Conservation (phyloP, 768 basidiomycete species). For the Serendipita vermifera region DNA sequence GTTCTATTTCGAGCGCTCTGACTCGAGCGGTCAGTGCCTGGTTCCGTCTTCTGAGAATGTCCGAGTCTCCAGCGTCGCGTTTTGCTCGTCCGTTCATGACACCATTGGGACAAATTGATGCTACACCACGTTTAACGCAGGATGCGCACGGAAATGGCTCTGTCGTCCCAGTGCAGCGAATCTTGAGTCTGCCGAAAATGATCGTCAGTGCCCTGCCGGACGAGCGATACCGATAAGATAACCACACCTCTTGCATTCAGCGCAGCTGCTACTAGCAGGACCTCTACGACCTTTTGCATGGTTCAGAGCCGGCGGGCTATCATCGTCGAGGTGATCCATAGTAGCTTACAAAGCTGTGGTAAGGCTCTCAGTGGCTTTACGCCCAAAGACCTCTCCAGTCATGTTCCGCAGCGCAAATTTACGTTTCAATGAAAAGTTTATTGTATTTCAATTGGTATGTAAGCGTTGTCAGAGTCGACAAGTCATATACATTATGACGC, state of each 20-base stretch:
- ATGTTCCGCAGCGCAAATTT: no score
- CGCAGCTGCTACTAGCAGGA: background rate
- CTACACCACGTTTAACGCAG: background rate
- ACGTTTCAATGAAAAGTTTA: no score
- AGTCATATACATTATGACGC: no score
- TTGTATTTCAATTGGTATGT: no score
- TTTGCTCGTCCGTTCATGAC: slow-evolving; percentile 1
- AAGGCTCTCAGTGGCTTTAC: no score
- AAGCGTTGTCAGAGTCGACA: no score
- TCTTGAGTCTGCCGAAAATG: background rate
- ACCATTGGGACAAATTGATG: slow-evolving; percentile 3
- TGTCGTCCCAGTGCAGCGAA: background rate
- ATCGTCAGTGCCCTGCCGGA: background rate
- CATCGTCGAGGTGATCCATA: no score
- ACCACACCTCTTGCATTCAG: background rate
- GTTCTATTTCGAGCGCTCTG: background rate
- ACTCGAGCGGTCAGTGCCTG: background rate
- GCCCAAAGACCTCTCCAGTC: no score
- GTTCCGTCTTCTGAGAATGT: slow-evolving; percentile 1
- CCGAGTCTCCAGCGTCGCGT: background rate
- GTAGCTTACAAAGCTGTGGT: no score
- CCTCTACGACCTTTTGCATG: slow-evolving; percentile 1
- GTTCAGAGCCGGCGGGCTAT: background rate
- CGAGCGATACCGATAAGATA: background rate
- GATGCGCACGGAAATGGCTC: background rate